Evolutionary conservation across 768 basidiomycete species (phyloP).

Genomic region (Leccinum ochraceum): DNA sequence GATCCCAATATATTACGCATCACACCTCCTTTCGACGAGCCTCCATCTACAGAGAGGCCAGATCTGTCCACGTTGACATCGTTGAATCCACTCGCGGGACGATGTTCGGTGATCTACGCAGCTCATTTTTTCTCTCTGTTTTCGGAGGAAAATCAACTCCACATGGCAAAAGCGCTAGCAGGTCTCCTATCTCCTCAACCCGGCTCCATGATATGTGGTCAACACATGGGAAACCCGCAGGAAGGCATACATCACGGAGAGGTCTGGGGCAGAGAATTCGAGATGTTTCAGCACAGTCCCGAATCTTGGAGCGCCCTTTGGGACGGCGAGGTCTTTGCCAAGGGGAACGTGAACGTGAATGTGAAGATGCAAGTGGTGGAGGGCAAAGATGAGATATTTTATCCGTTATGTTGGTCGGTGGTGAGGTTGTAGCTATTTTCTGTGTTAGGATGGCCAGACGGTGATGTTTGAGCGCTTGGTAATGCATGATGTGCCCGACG

Average conservation of each 20-base stretch:
- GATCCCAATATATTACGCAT: not conserved
- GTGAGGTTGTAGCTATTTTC: not conserved
- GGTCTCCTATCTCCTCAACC: not conserved
- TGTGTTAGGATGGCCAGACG: not conserved
- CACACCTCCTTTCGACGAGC: not conserved
- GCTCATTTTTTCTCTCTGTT: not conserved
- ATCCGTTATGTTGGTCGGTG: not conserved
- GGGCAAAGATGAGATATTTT: not conserved
- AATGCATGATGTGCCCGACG: not conserved
- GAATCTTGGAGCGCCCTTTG: not conserved
- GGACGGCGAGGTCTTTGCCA: not conserved
- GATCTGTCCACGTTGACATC: not conserved
- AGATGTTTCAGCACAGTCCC: not conserved
- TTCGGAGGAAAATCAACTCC: not conserved
- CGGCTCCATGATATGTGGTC: not conserved
- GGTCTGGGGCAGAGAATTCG: not conserved
- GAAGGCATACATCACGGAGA: not conserved
- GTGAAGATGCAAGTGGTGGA: not conserved
- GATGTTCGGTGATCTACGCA: not conserved
- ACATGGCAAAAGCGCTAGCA: not conserved
- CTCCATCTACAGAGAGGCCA: not conserved
- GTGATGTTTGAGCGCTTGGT: not conserved
- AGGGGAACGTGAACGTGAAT: not conserved
- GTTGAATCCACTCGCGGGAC: not conserved
- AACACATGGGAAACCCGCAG: not conserved